phyloP scores from a whole-genome alignment of 768 basidiomycete genomes.

The Tylopilus sp. region DNA sequence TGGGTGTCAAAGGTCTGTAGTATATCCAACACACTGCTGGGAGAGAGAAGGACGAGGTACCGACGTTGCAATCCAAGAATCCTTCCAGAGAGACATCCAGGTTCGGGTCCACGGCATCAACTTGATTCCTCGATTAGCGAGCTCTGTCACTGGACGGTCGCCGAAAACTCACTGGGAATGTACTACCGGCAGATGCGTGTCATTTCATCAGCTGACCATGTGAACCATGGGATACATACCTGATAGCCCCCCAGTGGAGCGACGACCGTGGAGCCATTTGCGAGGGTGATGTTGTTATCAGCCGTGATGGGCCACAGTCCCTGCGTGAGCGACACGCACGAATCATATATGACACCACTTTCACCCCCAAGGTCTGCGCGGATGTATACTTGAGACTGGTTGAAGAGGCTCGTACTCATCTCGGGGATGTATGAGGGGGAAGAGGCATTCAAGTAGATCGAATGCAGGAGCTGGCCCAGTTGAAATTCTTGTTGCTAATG shows the following conservation, averaged over 20 bases:
- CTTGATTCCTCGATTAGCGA: conserved; percentile 30
- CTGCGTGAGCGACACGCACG: conserved; percentile 64
- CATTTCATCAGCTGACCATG: conserved; percentile 2
- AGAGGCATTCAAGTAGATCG: conserved; percentile 49
- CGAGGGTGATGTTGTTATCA: conserved; percentile 50
- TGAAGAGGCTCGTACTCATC: conserved; percentile 31
- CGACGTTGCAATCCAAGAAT: conserved; percentile 56
- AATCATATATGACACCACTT: conserved; percentile 61
- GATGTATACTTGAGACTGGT: conserved; percentile 41
- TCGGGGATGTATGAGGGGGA: conserved; percentile 53
- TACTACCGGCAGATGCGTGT: conserved; percentile 24
- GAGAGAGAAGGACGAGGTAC: conserved; percentile 6
- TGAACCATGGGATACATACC: conserved; percentile 20
- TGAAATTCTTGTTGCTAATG: conserved; percentile 53
- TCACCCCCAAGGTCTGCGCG: conserved; percentile 71
- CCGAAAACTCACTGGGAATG: conserved; percentile 36
- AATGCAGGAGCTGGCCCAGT: conserved; percentile 51
- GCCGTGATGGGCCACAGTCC: conserved; percentile 58
- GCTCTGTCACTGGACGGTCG: not conserved
- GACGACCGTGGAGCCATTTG: conserved; percentile 57
- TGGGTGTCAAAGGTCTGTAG: conserved; percentile 45
- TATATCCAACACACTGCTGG: not conserved
- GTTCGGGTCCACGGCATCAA: conserved; percentile 60
- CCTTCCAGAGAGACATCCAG: conserved; percentile 66
- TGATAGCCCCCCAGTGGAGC: conserved; percentile 70